Conservation (phyloP, 2,329 filamentous ascomycete genomes). For the Ambrosiella cleistominuta region DNA sequence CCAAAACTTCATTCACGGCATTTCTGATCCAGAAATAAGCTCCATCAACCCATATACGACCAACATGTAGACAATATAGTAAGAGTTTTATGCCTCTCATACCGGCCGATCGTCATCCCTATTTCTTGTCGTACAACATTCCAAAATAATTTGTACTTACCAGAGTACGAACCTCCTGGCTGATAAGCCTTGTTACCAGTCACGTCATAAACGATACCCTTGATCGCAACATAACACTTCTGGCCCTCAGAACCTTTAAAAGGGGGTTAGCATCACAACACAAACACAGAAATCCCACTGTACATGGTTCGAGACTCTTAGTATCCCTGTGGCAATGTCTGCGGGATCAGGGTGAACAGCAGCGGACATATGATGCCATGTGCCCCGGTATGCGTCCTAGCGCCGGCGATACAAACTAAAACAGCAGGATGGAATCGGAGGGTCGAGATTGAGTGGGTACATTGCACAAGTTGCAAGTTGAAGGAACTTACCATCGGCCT, state of each 20-base stretch:
- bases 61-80: no score
- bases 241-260: slow-evolving; percentile 42
- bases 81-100: not conserved
- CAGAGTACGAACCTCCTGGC: slow-evolving; percentile 65
- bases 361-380: not conserved
- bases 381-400: no score
- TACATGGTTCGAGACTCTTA: no score
- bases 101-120: not conserved
- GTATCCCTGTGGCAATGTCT: no score
- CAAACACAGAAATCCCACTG: no score
- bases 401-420: not conserved
- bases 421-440: not conserved
- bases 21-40: no score
- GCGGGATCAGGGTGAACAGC: not conserved
- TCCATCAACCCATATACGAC: no score
- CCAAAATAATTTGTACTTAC: slow-evolving; percentile 30
- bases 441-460: not conserved
- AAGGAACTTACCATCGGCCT: slow-evolving; percentile 57
- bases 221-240: slow-evolving; percentile 53
- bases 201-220: slow-evolving; percentile 88
- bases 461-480: not conserved
- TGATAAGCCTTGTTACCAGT: slow-evolving; percentile 76
- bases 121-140: not conserved
- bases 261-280: not conserved
- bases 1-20: no score